Evolutionary conservation across 2,329 filamentous ascomycete genomes (phyloP), one percentile per base, ranked within the genome.

Genomic region (Dothiorella sarmentorum): DNA sequence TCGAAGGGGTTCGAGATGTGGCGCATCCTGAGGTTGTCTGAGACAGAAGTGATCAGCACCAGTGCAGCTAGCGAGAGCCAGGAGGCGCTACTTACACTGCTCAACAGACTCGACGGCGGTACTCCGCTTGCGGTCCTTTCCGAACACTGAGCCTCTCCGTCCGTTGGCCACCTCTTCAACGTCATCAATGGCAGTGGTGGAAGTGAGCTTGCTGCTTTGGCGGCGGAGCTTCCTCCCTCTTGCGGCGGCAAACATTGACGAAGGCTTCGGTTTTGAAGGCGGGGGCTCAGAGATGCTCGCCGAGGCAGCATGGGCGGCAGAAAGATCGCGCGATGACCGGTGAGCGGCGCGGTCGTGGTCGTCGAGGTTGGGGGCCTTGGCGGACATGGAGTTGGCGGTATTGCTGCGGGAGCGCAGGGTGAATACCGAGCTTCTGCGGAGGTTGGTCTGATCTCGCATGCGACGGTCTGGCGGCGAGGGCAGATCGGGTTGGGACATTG

Each of bases 1-100:
- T 85, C 82, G 69, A 84, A 87, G 1, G 84, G 84, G 59, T 79
- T 78, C 0, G 84, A 87, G 55, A 86, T 86, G 59, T 67, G 68
- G 49, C 66, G 63, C 55, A 69, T 72, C 31, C 57, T 43, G 31
- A 59, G 57, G 40, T 45, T 49, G 49, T 47, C 57, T 59, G 24
- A 22, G 55, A 38, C 40, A 22, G 29, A 11, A 59, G 55, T 52
- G 62, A 58, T 63, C 45, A 66, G 58, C 33, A 51, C 2, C 20
- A 20, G 29, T 15, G 42, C 22, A 43, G 37, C 52, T 24, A 33
- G 35, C 22, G n/a, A 5, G n/a, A 26, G 7, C 17, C 29, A 15
- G 15, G 35, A 35, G 38, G n/a, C 26, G 49, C 24, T 5, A 67
- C 70, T 67, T 61, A 73, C 71, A 59, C 49, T 59, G 57, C 57